Evolutionary conservation across 108 stramenopile species (phyloP).

Genomic region (Craspedostauros australis): DNA sequence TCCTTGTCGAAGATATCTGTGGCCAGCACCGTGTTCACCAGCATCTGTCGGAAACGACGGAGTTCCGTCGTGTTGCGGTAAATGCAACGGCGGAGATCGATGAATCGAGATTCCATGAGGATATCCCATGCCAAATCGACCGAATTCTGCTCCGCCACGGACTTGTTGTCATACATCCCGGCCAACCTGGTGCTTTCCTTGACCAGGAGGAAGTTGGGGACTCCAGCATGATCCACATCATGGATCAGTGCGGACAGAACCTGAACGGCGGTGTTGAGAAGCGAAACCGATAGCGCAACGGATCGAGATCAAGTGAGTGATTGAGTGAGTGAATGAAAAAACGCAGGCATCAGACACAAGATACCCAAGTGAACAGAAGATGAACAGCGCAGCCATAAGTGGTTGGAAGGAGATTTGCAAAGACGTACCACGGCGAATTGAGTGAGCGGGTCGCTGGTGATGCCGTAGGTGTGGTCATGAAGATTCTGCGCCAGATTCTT

Average conservation of each 20-base stretch:
- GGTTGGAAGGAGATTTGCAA: not conserved
- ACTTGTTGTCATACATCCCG: constrained; percentile 20
- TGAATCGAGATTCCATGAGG: constrained; percentile 31
- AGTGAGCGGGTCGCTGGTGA: constrained; percentile 38
- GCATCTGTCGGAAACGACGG: constrained; percentile 35
- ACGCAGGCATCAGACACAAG: too few relatives aligned
- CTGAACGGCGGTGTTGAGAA: too few relatives aligned
- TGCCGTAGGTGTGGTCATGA: constrained; percentile 32
- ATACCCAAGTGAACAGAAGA: not conserved
- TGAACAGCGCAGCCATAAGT: not conserved
- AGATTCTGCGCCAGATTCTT: not conserved
- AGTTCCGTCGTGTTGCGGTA: constrained; percentile 17
- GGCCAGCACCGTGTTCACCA: constrained; percentile 39
- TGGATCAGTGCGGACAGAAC: constrained; percentile 38
- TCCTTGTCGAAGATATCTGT: constrained; percentile 46
- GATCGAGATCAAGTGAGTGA: too few relatives aligned
- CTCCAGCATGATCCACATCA: constrained; percentile 50
- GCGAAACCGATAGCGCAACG: too few relatives aligned
- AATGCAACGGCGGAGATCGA: constrained; percentile 18
- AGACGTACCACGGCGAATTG: constrained; percentile 45
- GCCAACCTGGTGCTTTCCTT: constrained; percentile 30
- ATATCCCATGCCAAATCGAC: constrained; percentile 34
- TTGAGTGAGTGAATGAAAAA: too few relatives aligned
- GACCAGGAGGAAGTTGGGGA: constrained; percentile 39
- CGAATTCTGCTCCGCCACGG: constrained; percentile 46